These are phyloP conservation scores for Sporisorium graminicola DNA, from an alignment of 1,284 basidiomycete species.

Conservation along the genomic window DNA sequence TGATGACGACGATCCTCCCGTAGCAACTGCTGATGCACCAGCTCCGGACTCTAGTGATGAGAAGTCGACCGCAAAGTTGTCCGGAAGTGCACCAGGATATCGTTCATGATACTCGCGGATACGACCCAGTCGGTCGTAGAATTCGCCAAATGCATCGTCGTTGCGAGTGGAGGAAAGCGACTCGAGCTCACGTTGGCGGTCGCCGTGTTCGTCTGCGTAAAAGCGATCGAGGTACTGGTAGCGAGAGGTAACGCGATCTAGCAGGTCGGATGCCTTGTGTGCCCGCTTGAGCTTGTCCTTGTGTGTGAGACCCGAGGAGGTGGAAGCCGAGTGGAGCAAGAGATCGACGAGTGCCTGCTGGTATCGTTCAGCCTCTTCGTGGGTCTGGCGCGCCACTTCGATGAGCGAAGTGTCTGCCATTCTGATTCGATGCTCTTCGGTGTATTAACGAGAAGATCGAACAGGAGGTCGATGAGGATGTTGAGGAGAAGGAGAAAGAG, in stretches of 20 bases:
- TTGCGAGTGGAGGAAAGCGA: conserved; percentile 61
- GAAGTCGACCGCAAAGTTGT: conserved; percentile 64
- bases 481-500: conserved; percentile 2
- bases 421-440: too few relatives aligned
- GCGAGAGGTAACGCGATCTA: conserved; percentile 83
- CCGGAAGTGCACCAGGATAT: conserved; percentile 82
- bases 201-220: conserved; percentile 71
- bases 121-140: conserved; percentile 92
- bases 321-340: conserved; percentile 69
- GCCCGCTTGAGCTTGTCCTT: conserved; percentile 79
- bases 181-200: conserved; percentile 71
- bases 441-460: too few relatives aligned
- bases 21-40: conserved; percentile 16
- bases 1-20: conserved; percentile 21
- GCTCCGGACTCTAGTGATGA: conserved; percentile 50
- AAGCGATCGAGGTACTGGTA: conserved; percentile 67
- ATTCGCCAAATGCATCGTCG: conserved; percentile 70
- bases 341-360: conserved; percentile 74
- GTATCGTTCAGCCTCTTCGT: conserved; percentile 94
- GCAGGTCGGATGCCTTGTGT: conserved; percentile 86
- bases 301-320: conserved; percentile 64
- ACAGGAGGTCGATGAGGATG: not conserved
- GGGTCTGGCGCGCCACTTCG: conserved; percentile 90
- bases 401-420: conserved; percentile 80
- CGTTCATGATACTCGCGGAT: conserved; percentile 95